Conservation (phyloP, 306 rosid species). For the Betula pendula region DNA sequence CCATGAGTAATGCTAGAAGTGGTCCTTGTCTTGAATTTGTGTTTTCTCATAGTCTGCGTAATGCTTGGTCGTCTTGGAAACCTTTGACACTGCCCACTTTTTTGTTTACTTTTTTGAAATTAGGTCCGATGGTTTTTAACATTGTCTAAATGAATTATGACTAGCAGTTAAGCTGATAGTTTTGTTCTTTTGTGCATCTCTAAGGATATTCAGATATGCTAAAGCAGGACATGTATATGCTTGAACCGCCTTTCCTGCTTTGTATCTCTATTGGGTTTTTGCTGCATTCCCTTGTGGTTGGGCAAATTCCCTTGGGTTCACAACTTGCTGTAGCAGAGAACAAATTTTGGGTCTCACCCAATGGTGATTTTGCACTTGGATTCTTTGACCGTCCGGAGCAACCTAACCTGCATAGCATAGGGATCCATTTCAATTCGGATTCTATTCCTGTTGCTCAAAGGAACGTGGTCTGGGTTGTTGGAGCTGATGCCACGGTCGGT, state of each 20-base stretch:
- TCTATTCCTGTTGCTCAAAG: conserved; percentile 53
- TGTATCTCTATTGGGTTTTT: conserved; percentile 41
- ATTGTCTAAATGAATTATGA: conserved; percentile 22
- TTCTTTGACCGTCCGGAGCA: conserved; percentile 56
- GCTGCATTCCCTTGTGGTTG: conserved; percentile 39
- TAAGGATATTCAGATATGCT: conserved; percentile 49
- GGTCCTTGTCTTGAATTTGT: conserved; percentile 24
- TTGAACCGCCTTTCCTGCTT: conserved; percentile 36
- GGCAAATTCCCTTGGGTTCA: conserved; percentile 68
- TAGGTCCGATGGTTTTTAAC: conserved; percentile 6
- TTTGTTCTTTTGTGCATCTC: conserved; percentile 21
- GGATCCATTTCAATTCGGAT: conserved; percentile 64
- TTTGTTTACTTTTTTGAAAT: neutral
- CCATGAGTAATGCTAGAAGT: conserved; percentile 15
- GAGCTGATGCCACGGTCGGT: conserved; percentile 53
- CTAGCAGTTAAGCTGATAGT: conserved; percentile 13
- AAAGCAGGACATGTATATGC: conserved; percentile 35
- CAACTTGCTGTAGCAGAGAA: conserved; percentile 51
- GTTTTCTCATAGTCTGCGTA: conserved; percentile 9
- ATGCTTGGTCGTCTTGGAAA: conserved; percentile 10
- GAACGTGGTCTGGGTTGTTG: conserved; percentile 67
- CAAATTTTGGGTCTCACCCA: conserved; percentile 63
- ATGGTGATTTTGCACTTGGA: conserved; percentile 73
- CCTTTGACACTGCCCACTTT: neutral
- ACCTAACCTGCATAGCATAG: conserved; percentile 54